Conservation (phyloP, 305 asterid genomes). For the Plantago rigida region DNA sequence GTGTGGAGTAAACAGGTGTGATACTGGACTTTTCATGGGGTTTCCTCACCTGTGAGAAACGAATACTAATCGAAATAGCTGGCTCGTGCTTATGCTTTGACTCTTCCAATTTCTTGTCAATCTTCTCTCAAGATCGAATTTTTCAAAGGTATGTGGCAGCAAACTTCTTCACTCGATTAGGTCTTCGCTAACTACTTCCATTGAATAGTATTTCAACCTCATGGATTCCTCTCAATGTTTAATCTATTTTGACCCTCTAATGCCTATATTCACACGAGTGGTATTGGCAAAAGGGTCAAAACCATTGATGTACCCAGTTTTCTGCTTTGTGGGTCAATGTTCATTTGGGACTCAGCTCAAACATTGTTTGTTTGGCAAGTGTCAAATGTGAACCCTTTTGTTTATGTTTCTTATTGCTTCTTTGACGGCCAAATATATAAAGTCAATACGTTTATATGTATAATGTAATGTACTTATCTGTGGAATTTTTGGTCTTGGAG, state of each 20-base stretch:
- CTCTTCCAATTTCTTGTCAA: conserved; percentile 2
- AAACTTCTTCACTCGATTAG: conserved; percentile 20
- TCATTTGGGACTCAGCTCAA: not conserved
- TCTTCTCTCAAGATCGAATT: not conserved
- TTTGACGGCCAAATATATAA: not conserved
- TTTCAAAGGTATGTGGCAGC: conserved; percentile 11
- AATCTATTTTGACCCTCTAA: not conserved
- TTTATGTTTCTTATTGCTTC: conserved; percentile 2
- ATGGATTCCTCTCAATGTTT: not conserved
- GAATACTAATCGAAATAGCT: not conserved
- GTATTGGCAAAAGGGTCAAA: not conserved
- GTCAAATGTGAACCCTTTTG: conserved; percentile 26
- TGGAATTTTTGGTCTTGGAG: conserved; percentile 20
- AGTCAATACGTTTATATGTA: conserved; percentile 10
- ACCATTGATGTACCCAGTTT: not conserved
- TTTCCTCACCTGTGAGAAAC: not conserved
- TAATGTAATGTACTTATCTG: not conserved
- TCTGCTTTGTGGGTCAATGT: not conserved
- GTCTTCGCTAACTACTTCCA: conserved; percentile 16
- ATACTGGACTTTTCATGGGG: not conserved
- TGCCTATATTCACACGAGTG: too few relatives aligned
- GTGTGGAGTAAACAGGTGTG: not conserved
- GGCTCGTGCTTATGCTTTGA: not conserved
- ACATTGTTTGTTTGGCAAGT: not conserved
- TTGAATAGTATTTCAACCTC: conserved; percentile 24